Conservation (phyloP, 2,329 filamentous ascomycete genomes). For the Aureobasidium sp. region DNA sequence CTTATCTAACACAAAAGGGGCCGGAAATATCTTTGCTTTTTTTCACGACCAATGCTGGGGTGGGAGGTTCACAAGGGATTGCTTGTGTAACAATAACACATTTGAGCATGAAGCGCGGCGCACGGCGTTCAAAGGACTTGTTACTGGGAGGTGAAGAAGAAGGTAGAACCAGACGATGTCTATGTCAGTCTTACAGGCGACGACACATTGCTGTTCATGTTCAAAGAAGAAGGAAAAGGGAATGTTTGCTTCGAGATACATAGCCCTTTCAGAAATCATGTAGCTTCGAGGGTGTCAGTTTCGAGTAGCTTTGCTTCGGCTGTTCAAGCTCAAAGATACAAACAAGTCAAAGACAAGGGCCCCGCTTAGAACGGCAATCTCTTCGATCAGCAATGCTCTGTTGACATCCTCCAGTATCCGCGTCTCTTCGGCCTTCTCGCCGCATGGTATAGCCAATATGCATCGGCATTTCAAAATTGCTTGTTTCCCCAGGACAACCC, state of each 20-base stretch:
- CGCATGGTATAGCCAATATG: background rate
- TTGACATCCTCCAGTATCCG: background rate
- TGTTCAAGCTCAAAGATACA: background rate
- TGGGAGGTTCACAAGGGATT: background rate
- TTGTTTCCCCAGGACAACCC: background rate
- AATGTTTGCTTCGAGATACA: background rate
- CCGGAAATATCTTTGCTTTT: background rate
- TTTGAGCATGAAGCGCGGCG: conserved; percentile 13
- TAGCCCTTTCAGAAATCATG: background rate
- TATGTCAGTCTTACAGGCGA: background rate
- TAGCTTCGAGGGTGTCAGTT: background rate
- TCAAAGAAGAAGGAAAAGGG: background rate
- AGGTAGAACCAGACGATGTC: background rate
- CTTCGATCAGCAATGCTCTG: background rate
- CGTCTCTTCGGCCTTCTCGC: background rate
- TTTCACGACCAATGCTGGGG: conserved; percentile 1
- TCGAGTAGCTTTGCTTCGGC: background rate
- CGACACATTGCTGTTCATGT: background rate
- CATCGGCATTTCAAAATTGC: background rate
- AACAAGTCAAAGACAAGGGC: background rate
- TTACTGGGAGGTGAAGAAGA: background rate
- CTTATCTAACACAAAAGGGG: background rate
- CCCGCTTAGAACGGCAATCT: background rate
- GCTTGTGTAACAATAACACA: background rate
- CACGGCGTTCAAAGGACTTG: conserved; percentile 11